A percentile compares a stretch with the other conserved stretches of the same genome.
phyloP scores from a whole-genome alignment of 2,329 filamentous ascomycete species.

The Pseudocercospora ulei region DNA sequence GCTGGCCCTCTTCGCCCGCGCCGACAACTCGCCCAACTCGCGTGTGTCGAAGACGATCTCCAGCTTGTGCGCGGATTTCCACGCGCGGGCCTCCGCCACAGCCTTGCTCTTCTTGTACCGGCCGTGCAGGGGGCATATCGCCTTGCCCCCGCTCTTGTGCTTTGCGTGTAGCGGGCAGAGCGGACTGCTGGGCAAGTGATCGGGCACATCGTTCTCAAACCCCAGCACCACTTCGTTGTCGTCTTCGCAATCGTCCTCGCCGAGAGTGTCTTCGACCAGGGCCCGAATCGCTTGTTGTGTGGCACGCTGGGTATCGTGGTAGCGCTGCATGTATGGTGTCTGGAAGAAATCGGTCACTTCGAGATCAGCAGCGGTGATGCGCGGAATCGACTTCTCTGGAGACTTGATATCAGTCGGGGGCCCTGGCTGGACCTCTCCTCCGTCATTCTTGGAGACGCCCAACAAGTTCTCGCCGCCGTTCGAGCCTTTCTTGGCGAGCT shows the following conservation, averaged over 20 bases:
- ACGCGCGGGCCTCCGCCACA: neutral
- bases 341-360: conserved; percentile 29
- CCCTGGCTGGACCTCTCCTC: neutral
- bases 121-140: conserved; percentile 37
- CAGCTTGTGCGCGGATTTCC: conserved; percentile 8
- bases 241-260: conserved; percentile 22
- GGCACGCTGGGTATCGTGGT: conserved; percentile 27
- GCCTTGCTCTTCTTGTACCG: conserved; percentile 21
- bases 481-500: conserved; percentile 7
- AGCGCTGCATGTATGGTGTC: conserved; percentile 30
- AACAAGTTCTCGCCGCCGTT: neutral
- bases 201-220: conserved; percentile 36
- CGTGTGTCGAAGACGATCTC: conserved; percentile 18
- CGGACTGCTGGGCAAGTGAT: conserved; percentile 39
- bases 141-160: conserved; percentile 33
- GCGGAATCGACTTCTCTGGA: neutral
- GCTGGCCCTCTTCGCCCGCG: conserved; percentile 7
- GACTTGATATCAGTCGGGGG: neutral
- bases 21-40: conserved; percentile 2
- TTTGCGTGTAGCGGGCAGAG: conserved; percentile 37
- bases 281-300: conserved; percentile 25
- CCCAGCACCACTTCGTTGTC: conserved; percentile 23
- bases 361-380: conserved; percentile 15
- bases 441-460: neutral
- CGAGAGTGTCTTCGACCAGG: conserved; percentile 24